Base-by-base conservation (phyloP, 2,329 filamentous ascomycete genomes). In the Pseudophaeomoniella oleicola region DNA sequence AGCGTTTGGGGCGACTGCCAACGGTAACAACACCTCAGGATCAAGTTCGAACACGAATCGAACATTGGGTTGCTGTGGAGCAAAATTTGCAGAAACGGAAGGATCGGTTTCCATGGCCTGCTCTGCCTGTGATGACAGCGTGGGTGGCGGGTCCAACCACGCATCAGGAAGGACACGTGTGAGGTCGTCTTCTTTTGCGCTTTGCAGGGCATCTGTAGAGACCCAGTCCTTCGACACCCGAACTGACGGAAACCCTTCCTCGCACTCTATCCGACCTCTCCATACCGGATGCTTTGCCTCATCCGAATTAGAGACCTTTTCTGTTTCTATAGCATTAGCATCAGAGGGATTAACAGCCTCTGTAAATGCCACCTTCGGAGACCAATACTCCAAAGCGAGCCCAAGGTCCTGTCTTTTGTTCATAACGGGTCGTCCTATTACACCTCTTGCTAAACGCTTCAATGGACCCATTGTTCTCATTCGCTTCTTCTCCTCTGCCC, bases 191-290 rank as follows among this genome's bases (percentile, higher is more conserved):
- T 46, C 44, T 33, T 36, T 45, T n/a, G 47, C 46, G 10, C 40
- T 37, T 13, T 51, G 53, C 16, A 64, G 50, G 5, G 53, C 46
- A 11, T 59, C 53, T 3, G 46, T 44, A 12, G 50, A 52, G 11
- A 64, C 46, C 62, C 62, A 65, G 15, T 62, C 51, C 42, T 60
- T 60, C 4, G 59, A 60, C 14, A 63, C 53, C 12, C 58, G 54
- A 22, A 64, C 53, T 5, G 59, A 58, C 2, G 61, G 62, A 37
- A 59, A 59, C 3, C 60, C 62, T 37, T 58, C 52, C 49, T 64
- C 61, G 39, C 62, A 64, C 40, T 63, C 60, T 19, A 65, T 51
- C 38, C 51, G 54, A 5, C 56, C 50, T 19, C 49, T 53, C 54
- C 58, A 62, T n/a, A n/a, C n/a, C n/a, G n/a, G n/a, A n/a, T n/a